phyloP scores from a whole-genome alignment of 805 yeast genomes.

The Saturnispora besseyi region DNA sequence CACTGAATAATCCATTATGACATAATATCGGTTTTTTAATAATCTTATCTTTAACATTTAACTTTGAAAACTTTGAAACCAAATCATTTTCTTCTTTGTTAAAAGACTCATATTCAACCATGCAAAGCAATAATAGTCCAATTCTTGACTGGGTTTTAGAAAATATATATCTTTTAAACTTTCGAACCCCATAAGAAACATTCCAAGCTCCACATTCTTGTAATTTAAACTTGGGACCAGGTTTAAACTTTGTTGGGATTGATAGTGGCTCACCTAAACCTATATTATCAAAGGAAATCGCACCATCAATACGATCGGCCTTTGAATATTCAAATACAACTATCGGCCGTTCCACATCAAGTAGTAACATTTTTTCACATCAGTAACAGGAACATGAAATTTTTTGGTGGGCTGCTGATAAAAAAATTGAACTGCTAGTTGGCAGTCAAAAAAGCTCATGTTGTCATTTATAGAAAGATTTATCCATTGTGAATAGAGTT shows the following conservation, averaged over 20 bases:
- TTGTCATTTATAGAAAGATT: too few relatives aligned
- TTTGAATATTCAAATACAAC: neutral
- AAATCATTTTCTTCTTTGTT: neutral
- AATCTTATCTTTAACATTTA: neutral
- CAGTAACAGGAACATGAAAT: neutral
- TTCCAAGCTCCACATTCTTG: neutral
- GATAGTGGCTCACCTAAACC: neutral
- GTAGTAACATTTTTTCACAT: neutral
- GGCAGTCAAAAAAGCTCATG: too few relatives aligned
- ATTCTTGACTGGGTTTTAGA: slow-evolving; percentile 4
- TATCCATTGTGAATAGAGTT: too few relatives aligned
- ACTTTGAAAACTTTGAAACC: neutral
- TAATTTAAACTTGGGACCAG: neutral
- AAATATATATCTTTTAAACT: neutral
- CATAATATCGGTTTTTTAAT: slow-evolving; percentile 3
- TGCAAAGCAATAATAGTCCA: neutral
- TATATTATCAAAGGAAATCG: neutral
- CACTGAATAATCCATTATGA: slow-evolving; percentile 11
- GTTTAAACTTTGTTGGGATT: neutral
- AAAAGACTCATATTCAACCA: slow-evolving; percentile 7
- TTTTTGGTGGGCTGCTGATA: too few relatives aligned
- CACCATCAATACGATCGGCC: neutral
- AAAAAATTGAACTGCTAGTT: too few relatives aligned
- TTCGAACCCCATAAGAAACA: neutral
- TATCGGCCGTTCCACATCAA: neutral